phyloP scores from a whole-genome alignment of 2,329 filamentous ascomycete genomes.

The Monosporascus cannonballus region DNA sequence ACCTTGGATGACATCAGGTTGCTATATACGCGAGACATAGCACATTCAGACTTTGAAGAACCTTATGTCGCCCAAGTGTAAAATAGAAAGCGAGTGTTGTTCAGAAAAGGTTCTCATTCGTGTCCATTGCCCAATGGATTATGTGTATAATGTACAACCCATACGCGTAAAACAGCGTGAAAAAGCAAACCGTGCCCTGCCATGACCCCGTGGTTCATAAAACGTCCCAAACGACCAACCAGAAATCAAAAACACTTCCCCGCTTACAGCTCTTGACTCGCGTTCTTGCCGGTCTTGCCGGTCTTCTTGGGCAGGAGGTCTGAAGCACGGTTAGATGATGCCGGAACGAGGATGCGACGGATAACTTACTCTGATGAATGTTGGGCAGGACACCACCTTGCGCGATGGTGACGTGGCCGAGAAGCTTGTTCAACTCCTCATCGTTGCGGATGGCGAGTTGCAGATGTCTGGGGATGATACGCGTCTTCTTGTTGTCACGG shows the following conservation, averaged over 20 bases:
- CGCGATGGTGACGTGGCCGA: constrained; percentile 93
- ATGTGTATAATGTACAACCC: constrained; percentile 60
- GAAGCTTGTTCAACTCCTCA: constrained; percentile 98
- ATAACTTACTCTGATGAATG: constrained; percentile 86
- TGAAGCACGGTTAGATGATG: constrained; percentile 40
- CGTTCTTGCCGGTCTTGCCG: constrained; percentile 84
- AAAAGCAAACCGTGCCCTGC: constrained; percentile 65
- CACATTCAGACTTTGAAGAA: not conserved
- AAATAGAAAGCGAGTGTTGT: constrained; percentile 12
- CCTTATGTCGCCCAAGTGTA: not conserved
- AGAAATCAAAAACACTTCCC: constrained; percentile 48
- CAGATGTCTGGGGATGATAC: constrained; percentile 98
- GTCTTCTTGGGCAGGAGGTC: constrained; percentile 99
- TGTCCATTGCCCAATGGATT: constrained; percentile 63
- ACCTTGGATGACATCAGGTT: not conserved
- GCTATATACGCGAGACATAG: not conserved
- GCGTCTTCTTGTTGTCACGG: constrained; percentile 99
- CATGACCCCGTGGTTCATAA: constrained; percentile 77
- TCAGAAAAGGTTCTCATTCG: constrained; percentile 53
- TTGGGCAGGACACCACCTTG: constrained; percentile 96
- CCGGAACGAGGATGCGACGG: constrained; percentile 6
- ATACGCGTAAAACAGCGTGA: constrained; percentile 40
- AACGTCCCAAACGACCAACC: constrained; percentile 60
- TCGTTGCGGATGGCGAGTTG: constrained; percentile 99
- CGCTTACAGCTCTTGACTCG: constrained; percentile 88